A percentile compares a stretch with the other conserved stretches of the same genome.
phyloP scores from a whole-genome alignment of 2,329 filamentous ascomycete species.

The Tolypocladium tundrense region DNA sequence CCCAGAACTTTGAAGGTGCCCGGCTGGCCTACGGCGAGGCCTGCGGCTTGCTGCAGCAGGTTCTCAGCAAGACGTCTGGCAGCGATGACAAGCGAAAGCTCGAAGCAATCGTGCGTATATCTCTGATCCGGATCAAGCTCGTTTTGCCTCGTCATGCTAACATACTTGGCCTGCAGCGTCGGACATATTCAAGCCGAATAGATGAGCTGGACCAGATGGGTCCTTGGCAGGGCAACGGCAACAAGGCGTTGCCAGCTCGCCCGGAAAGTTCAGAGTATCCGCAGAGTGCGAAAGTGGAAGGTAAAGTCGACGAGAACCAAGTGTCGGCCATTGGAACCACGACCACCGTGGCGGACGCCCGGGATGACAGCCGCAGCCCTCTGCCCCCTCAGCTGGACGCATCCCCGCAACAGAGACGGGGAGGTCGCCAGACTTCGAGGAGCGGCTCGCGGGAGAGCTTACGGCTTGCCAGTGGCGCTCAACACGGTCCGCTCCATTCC shows the following conservation, averaged over 20 bases:
- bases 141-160: background rate
- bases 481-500: constrained; percentile 33
- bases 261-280: constrained; percentile 43
- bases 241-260: constrained; percentile 67
- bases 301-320: background rate
- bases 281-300: background rate
- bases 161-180: constrained; percentile 44
- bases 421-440: constrained; percentile 8
- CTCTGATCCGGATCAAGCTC: too few species aligned
- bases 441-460: constrained; percentile 14
- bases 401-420: constrained; percentile 14
- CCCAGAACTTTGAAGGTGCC: constrained; percentile 85
- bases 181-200: constrained; percentile 84
- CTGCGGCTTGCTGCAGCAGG: constrained; percentile 76
- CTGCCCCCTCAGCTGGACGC: constrained; percentile 9
- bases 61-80: constrained; percentile 73
- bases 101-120: constrained; percentile 72
- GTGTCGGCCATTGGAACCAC: constrained; percentile 36
- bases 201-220: constrained; percentile 71
- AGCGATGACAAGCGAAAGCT: constrained; percentile 85
- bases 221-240: constrained; percentile 40
- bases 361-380: constrained; percentile 12
- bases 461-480: constrained; percentile 13
- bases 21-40: constrained; percentile 87
- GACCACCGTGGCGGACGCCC: constrained; percentile 35